These are phyloP conservation scores for Russula griseocarnosa DNA, from an alignment of 768 basidiomycete species.

Conservation along the genomic window DNA sequence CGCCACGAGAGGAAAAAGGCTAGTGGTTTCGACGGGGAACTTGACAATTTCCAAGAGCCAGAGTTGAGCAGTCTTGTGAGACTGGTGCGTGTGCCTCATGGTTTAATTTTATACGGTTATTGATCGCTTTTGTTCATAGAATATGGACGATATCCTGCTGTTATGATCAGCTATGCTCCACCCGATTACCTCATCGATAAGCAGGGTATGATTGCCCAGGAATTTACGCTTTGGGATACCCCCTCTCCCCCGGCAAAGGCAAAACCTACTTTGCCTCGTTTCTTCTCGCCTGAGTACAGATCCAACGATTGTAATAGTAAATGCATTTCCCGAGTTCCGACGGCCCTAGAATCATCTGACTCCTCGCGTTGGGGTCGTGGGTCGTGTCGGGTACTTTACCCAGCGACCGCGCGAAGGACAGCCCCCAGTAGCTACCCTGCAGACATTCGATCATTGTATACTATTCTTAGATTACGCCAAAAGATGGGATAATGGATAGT, in stretches of 20 bases:
- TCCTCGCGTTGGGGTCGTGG: neutral
- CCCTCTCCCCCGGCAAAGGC: neutral
- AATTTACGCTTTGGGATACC: neutral
- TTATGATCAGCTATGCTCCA: neutral
- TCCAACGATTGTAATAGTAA: neutral
- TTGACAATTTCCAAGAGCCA: conserved; percentile 21
- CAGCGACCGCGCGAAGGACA: neutral
- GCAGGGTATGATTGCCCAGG: neutral
- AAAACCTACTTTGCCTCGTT: neutral
- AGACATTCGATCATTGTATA: too few species aligned
- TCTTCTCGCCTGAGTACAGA: neutral
- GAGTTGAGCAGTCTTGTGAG: conserved; percentile 20
- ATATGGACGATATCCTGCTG: conserved; percentile 6
- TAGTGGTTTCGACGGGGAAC: conserved; percentile 14
- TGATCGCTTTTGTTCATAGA: neutral
- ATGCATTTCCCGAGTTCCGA: neutral
- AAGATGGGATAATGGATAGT: too few species aligned
- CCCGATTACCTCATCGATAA: neutral
- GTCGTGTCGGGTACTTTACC: neutral
- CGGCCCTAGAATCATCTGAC: neutral
- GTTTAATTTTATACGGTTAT: neutral
- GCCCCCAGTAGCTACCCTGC: neutral
- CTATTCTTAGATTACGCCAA: too few species aligned
- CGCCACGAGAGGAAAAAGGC: conserved; percentile 13
- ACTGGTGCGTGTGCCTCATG: conserved; percentile 9